Evolutionary conservation across 2,329 filamentous ascomycete genomes (phyloP).

Genomic region (Aureobasidium sp.): DNA sequence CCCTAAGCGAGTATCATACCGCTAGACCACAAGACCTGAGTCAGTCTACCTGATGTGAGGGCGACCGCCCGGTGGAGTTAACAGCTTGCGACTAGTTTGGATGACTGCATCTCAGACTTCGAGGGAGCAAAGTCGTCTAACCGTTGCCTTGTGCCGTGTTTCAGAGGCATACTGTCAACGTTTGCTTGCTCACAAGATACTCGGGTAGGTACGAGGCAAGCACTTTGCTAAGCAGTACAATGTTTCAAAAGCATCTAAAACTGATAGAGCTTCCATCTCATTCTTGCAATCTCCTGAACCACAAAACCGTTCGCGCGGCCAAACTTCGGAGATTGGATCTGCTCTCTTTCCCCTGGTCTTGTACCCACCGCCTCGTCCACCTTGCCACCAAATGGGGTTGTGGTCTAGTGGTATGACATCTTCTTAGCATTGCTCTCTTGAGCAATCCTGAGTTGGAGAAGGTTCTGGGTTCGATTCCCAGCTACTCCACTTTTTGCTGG

Average conservation of each 20-base stretch:
- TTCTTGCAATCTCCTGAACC: too few relatives aligned
- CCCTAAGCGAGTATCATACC: slow-evolving; percentile 17
- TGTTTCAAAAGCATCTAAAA: too few relatives aligned
- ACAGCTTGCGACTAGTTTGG: neutral
- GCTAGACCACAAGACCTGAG: slow-evolving; percentile 14
- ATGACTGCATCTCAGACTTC: neutral
- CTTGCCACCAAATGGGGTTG: neutral
- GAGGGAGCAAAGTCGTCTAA: neutral
- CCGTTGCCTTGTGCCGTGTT: too few relatives aligned
- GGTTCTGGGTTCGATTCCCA: slow-evolving; percentile 15
- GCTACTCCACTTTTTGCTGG: neutral
- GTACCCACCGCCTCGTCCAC: neutral
- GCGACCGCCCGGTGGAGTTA: neutral
- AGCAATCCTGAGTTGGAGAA: slow-evolving; percentile 13
- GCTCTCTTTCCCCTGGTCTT: neutral
- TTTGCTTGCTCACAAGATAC: too few relatives aligned
- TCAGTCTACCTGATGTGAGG: neutral
- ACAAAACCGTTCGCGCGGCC: too few relatives aligned
- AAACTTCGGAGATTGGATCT: neutral
- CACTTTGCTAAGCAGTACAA: too few relatives aligned
- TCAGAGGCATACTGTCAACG: too few relatives aligned
- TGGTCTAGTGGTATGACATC: slow-evolving; percentile 15
- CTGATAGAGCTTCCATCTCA: too few relatives aligned
- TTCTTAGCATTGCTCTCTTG: slow-evolving; percentile 6
- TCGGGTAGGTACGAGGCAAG: too few relatives aligned